Evolutionary conservation across 2,329 filamentous ascomycete genomes (phyloP), one percentile per base, ranked within the genome.

Genomic region (Clonostachys chloroleuca): DNA sequence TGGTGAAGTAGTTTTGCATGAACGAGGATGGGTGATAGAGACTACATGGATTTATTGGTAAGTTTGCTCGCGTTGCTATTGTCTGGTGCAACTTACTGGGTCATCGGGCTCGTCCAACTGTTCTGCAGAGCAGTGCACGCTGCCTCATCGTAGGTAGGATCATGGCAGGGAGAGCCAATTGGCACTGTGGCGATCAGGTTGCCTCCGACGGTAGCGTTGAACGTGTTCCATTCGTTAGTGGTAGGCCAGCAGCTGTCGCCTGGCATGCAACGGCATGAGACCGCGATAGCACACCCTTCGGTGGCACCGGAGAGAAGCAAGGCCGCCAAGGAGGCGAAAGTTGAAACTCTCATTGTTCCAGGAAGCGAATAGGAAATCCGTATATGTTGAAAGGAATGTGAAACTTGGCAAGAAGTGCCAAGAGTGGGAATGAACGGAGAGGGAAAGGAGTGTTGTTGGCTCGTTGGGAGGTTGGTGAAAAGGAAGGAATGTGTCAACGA

Each of bases 241-340:
- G 62, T 60, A 0, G 81, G 81, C 79, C 81, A 86, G 55, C 68
- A 72, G 1, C 51, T n/a, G 47, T 83, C 75, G 14, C 70, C 72
- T 1, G 80, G 79, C 37, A 75, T 66, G 58, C 68, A 73, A 12
- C 67, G 66, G 54, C 74, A 78, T 40, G 24, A 30, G 24, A 30
- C 24, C 24, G 24, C 24, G 24, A 30, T 30, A 34, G 44, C 13
- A 30, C 24, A 30, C 24, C 24, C 24, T 10, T 30, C 24, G 24
- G 24, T 30, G 24, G 24, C 24, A 30, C 24, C 24, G 24, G 24
- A 24, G 24, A 30, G 24, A 10, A 30, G 24, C 9, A 30, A 30
- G 24, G 24, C 9, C 24, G 24, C 24, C 24, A 30, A 30, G 24
- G 24, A 30, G 24, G 24, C 24, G 9, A 30, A 30, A 10, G 24